Conservation (phyloP, 1,284 basidiomycete genomes). For the Sphaerobolus stellatus region DNA sequence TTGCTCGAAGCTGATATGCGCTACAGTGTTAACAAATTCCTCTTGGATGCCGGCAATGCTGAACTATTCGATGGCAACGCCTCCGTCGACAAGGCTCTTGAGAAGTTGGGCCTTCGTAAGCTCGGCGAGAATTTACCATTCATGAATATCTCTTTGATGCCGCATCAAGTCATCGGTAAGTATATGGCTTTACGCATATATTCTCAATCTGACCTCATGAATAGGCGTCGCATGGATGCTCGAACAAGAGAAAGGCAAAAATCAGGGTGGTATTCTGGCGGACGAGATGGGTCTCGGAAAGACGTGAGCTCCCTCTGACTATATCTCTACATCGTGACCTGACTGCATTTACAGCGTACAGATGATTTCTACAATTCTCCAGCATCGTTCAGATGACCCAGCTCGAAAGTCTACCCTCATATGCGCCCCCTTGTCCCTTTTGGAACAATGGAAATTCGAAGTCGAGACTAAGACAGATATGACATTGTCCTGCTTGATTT, state of each 20-base stretch:
- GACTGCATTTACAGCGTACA: constrained; percentile 46
- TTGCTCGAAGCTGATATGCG: constrained; percentile 9
- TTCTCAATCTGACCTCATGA: neutral
- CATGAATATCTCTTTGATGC: constrained; percentile 63
- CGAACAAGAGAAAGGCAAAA: constrained; percentile 47
- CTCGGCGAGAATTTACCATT: constrained; percentile 45
- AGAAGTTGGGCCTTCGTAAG: constrained; percentile 41
- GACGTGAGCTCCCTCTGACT: constrained; percentile 26
- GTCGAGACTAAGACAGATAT: constrained; percentile 49
- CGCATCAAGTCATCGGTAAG: constrained; percentile 56
- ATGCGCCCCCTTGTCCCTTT: constrained; percentile 52
- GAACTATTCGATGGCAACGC: constrained; percentile 56
- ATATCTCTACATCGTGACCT: neutral
- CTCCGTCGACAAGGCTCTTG: constrained; percentile 49
- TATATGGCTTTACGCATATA: neutral
- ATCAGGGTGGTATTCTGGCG: constrained; percentile 64
- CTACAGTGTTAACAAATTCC: constrained; percentile 51
- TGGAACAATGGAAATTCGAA: constrained; percentile 57
- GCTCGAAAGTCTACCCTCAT: constrained; percentile 54
- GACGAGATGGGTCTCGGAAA: constrained; percentile 89
- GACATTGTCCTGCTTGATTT: constrained; percentile 47
- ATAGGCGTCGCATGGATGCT: constrained; percentile 64
- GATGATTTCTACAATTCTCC: constrained; percentile 67
- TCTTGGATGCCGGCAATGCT: constrained; percentile 54
- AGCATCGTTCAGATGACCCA: constrained; percentile 51